phyloP scores from a whole-genome alignment of 2,329 filamentous ascomycete genomes.

The Cytospora leucostoma region DNA sequence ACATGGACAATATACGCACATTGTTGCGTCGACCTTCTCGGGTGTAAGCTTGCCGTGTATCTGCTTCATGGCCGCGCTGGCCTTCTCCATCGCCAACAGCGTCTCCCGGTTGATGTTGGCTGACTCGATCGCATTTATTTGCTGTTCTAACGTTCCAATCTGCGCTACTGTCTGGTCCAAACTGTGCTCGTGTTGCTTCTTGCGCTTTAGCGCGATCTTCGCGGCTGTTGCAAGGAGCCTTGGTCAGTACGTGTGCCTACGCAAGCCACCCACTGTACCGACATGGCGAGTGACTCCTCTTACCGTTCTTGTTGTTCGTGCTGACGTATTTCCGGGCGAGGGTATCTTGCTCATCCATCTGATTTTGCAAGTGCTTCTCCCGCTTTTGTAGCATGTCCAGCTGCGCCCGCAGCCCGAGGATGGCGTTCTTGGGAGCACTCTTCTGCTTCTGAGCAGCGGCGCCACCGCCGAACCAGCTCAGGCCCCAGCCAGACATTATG shows the following conservation, averaged over 20 bases:
- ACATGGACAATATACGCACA: constrained; percentile 62
- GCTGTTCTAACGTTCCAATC: constrained; percentile 88
- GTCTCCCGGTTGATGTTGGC: constrained; percentile 99
- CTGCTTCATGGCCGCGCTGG: constrained; percentile 84
- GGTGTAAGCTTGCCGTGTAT: constrained; percentile 91
- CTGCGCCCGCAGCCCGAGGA: constrained; percentile 82
- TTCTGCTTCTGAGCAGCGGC: constrained; percentile 81
- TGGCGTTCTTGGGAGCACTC: constrained; percentile 95
- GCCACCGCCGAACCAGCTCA: constrained; percentile 93
- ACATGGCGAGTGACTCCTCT: constrained; percentile 27
- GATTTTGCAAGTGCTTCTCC: constrained; percentile 84
- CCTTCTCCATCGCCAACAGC: constrained; percentile 88
- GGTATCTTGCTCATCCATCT: constrained; percentile 90
- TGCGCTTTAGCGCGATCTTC: constrained; percentile 85
- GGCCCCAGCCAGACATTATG: constrained; percentile 59
- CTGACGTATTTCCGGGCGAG: constrained; percentile 86
- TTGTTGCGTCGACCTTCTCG: constrained; percentile 92
- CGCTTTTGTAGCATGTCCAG: constrained; percentile 98
- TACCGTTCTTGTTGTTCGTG: constrained; percentile 93
- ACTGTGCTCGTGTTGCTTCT: constrained; percentile 91
- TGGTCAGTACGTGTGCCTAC: constrained; percentile 28
- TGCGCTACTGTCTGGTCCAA: constrained; percentile 88
- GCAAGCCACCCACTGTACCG: background rate
- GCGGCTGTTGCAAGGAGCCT: constrained; percentile 62
- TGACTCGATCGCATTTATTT: constrained; percentile 95